Conservation (phyloP, 306 rosid species). For the Cotoneaster glaucophyllus region DNA sequence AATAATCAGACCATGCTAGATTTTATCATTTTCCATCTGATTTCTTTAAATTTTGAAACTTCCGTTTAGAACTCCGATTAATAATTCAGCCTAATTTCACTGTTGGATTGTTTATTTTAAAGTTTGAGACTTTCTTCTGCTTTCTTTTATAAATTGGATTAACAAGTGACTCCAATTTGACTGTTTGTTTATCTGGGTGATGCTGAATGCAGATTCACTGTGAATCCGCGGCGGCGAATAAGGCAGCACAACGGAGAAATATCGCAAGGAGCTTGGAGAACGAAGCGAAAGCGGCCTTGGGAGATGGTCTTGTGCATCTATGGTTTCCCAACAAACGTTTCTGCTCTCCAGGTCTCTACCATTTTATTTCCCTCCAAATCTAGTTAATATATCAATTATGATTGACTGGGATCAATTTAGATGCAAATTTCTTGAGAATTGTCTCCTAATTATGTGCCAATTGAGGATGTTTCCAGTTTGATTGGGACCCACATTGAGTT, state of each 20-base stretch:
- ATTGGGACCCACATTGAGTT: background rate
- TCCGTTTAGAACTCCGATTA: background rate
- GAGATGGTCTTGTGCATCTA: conserved; percentile 92
- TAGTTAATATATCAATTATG: background rate
- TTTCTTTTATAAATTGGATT: background rate
- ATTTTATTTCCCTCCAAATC: background rate
- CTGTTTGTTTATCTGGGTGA: background rate
- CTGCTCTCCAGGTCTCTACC: conserved; percentile 81
- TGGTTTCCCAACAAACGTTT: conserved; percentile 82
- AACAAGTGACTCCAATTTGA: background rate
- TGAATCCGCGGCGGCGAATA: conserved; percentile 82
- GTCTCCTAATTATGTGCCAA: no score
- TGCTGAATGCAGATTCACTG: conserved; percentile 60
- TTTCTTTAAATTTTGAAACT: background rate
- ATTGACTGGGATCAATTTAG: background rate
- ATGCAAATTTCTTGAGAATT: background rate
- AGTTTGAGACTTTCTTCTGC: background rate
- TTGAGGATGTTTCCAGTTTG: no score
- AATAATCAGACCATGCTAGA: background rate
- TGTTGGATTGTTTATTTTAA: background rate
- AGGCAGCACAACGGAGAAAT: conserved; percentile 97
- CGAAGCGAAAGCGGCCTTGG: conserved; percentile 85
- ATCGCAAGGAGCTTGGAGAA: conserved; percentile 77
- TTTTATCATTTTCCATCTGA: background rate
- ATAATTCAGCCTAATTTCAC: no score